phyloP scores from a whole-genome alignment of 1,139 yeast species.

The Sugiyamaella japonica region DNA sequence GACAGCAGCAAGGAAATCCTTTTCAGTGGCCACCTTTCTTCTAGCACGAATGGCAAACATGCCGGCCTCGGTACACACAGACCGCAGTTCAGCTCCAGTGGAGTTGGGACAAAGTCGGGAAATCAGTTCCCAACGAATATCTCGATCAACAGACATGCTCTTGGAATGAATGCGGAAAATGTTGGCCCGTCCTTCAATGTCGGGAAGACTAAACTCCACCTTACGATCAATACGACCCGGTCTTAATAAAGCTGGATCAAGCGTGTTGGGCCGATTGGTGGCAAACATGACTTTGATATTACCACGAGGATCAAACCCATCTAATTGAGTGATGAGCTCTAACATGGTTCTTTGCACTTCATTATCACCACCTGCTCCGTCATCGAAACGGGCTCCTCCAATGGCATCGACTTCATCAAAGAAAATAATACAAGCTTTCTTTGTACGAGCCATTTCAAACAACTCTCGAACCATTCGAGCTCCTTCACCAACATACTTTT shows the following conservation, averaged over 20 bases:
- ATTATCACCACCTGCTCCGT: constrained; percentile 99
- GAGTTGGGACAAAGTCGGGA: constrained; percentile 97
- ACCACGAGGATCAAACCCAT: constrained; percentile 98
- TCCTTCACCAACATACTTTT: constrained; percentile 98
- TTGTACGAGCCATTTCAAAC: constrained; percentile 97
- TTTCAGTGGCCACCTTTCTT: constrained; percentile 96
- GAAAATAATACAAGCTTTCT: constrained; percentile 93
- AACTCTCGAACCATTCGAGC: constrained; percentile 98
- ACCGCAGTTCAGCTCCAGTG: constrained; percentile 96
- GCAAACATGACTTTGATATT: constrained; percentile 99
- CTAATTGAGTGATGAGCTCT: constrained; percentile 94
- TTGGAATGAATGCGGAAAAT: constrained; percentile 96
- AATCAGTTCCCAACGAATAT: constrained; percentile 96
- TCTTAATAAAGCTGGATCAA: constrained; percentile 95
- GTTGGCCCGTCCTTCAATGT: constrained; percentile 95
- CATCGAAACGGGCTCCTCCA: constrained; percentile 98
- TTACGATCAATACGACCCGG: constrained; percentile 99
- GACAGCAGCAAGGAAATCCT: constrained; percentile 95
- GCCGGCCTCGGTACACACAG: constrained; percentile 97
- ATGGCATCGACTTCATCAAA: constrained; percentile 98
- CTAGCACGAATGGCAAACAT: constrained; percentile 99
- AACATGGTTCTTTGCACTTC: constrained; percentile 99
- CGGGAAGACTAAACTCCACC: constrained; percentile 95
- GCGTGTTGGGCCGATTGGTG: constrained; percentile 94
- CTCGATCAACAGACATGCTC: constrained; percentile 94